Conservation (phyloP, 73 alveolate genomes). For the Blepharisma japonicum region DNA sequence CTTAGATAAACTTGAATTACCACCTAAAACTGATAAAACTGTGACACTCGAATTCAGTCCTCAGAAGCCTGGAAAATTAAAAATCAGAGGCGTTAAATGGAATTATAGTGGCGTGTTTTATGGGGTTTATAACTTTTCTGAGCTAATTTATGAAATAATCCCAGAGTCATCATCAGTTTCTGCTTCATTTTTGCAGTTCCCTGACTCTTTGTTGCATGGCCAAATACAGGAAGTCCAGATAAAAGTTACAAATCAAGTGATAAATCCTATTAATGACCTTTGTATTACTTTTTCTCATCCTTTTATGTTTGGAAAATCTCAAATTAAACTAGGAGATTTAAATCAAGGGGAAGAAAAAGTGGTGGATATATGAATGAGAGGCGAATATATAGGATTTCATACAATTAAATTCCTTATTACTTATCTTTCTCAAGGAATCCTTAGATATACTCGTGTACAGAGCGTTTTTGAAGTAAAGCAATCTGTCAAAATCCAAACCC, state of each 20-base stretch:
- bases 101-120: neutral
- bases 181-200: neutral
- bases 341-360: slow-evolving; percentile 4
- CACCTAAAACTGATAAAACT: neutral
- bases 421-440: neutral
- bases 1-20: neutral
- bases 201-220: neutral
- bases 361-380: neutral
- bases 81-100: neutral
- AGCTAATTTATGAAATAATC: neutral
- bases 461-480: neutral
- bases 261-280: slow-evolving; percentile 2
- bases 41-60: neutral
- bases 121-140: neutral
- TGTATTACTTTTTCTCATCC: neutral
- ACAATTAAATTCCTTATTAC: neutral
- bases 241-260: neutral
- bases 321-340: neutral
- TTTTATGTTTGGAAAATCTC: neutral
- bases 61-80: slow-evolving; percentile 14
- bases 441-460: neutral
- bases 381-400: slow-evolving; percentile 10
- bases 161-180: slow-evolving; percentile 18
- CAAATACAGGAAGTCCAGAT: slow-evolving; percentile 1
- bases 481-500: neutral